Evolutionary conservation across 1,284 basidiomycete species (phyloP), one percentile per base, ranked within the genome.

Genomic region (Porogramme epimiltina): DNA sequence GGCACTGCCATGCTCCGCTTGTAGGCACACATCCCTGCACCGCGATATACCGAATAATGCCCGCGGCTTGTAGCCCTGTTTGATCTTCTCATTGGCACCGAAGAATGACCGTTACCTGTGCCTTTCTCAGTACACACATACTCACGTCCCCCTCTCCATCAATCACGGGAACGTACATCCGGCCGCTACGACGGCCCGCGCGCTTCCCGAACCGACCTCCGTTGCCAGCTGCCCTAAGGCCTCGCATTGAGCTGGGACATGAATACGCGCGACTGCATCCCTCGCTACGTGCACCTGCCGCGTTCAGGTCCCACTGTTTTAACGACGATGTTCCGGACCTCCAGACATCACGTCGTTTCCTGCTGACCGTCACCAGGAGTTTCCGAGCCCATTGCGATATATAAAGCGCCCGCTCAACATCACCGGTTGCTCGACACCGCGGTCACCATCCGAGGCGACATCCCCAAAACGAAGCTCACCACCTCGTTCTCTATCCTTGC

Each of bases 401-500:
- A 37, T 13, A 37, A 16, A 37, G 16, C 13, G n/a, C 16, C 34
- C 34, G 9, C n/a, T 31, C 28, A 15, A 31, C 28, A 15, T 25
- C 15, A n/a, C 15, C 6, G 26, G 10, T 13, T 4, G 15, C 3
- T 39, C 36, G 36, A 44, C 42, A 23, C 20, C 36, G 16, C 33
- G 36, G 28, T 18, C 34, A 34, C 15, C 16, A 19, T n/a, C 26
- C 25, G 31, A 23, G 9, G 20, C 13, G 5, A n/a, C 42, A 15
- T 28, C 45, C 2, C 9, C 13, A 41, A 13, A 39, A 65, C 62
- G 55, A 64, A 60, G 54, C 55, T 66, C 45, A 58, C 65, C 33
- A 40, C 57, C 9, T 49, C 62, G 2, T 62, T 68, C 46, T 51
- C 56, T 18, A 51, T 61, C 16, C 60, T 70, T 28, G 52, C 61